These are phyloP conservation scores for Citrus inodora DNA, from an alignment of 345 rosid species.

Conservation along the genomic window DNA sequence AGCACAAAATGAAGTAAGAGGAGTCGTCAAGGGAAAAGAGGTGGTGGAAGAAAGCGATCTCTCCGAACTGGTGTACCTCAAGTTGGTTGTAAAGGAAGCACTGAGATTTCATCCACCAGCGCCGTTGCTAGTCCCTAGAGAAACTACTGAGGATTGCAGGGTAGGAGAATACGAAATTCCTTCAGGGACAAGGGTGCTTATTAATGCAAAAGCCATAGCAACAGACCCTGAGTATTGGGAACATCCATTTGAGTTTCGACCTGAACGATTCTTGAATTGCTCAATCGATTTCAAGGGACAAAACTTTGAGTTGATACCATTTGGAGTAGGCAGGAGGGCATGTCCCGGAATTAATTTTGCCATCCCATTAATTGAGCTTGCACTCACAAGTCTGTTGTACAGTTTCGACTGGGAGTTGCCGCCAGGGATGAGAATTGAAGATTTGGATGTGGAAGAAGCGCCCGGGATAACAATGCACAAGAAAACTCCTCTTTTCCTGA, in stretches of 20 bases:
- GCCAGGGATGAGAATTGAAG: conserved; percentile 31
- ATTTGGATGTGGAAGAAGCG: conserved; percentile 48
- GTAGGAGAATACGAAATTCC: conserved; percentile 35
- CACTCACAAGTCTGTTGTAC: conserved; percentile 42
- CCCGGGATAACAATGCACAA: conserved; percentile 40
- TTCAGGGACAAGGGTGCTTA: conserved; percentile 32
- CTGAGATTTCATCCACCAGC: conserved; percentile 38
- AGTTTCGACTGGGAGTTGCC: conserved; percentile 53
- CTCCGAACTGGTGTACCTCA: conserved; percentile 23
- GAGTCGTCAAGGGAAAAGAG: conserved; percentile 14
- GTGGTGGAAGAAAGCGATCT: conserved; percentile 35
- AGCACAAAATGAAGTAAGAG: conserved; percentile 35
- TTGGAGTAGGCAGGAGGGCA: conserved; percentile 60
- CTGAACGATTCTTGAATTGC: conserved; percentile 37
- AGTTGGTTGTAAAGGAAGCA: conserved; percentile 27
- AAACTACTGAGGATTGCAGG: conserved; percentile 23
- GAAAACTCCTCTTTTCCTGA: conserved; percentile 44
- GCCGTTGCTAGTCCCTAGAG: conserved; percentile 38
- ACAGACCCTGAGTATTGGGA: conserved; percentile 34
- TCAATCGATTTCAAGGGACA: conserved; percentile 48
- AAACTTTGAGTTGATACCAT: conserved; percentile 49
- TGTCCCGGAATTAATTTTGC: conserved; percentile 57
- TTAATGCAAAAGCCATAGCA: conserved; percentile 26
- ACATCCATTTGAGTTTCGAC: conserved; percentile 35
- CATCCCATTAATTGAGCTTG: conserved; percentile 32